Evolutionary conservation across 2,329 filamentous ascomycete genomes (phyloP), one percentile per base, ranked within the genome.

Genomic region (Phaeosphaeria sp.): DNA sequence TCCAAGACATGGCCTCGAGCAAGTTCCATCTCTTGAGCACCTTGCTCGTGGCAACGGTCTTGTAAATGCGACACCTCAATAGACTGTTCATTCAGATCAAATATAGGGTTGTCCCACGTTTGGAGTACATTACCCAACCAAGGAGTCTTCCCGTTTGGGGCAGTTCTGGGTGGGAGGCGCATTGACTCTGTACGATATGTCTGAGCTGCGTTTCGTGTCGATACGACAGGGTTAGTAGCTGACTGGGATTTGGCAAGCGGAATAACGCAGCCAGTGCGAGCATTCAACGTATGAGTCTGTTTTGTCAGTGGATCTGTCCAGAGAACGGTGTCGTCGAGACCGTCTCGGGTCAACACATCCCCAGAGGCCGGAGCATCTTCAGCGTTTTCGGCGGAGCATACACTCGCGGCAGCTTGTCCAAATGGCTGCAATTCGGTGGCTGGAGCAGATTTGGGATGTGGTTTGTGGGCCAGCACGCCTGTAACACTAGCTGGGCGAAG

Each of bases 21-120:
- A n/a, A 6, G 7, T 39, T 7, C 36, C 36, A 15, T 2, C 36
- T n/a, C 15, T 39, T 39, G 36, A 39, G 11, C 36, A n/a, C 36
- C 15, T 39, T 6, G 36, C 17, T 39, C 15, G n/a, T n/a, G 2
- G 21, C 21, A 22, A 13, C 42, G 11, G 36, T 61, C 67, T 47
- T 65, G 70, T n/a, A 72, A 43, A 4, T 65, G 67, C n/a, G 78
- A 58, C 50, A 76, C 76, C 45, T 67, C 75, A 53, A 86, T 80
- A 15, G 69, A 69, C 43, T 75, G 72, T 63, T 84, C 80, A 15
- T 79, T 74, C 1, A 74, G 74, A n/a, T 83, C 77, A 72, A 96
- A 97, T 0, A 91, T 80, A 0, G 92, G 91, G 57, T 93, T 96
- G 8, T 89, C 77, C 91, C 92, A 96, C 8, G 80, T 81, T 36